Base-by-base conservation (phyloP, 306 rosid species). In the Begonia masoniana region DNA sequence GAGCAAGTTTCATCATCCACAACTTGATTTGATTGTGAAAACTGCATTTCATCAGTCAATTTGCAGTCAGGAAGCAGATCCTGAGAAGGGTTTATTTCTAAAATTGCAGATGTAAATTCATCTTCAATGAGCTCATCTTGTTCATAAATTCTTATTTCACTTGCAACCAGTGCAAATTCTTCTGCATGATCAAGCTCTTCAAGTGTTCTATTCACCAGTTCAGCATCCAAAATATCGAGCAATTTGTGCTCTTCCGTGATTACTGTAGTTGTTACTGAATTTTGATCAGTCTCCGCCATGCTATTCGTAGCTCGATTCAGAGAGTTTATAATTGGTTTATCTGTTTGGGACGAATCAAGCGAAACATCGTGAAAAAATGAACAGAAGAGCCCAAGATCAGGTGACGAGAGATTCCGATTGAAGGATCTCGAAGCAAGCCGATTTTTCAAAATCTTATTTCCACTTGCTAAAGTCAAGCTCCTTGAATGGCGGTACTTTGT, bases 391-490 rank as follows among this genome's bases (percentile, higher is more conserved):
- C 83, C 94, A 12, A 83, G 57, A 78, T 72, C 78, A 52, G 99
- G 87, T 67, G 79, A 62, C 43, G 99, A 92, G 24, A 83, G 69
- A 51, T 84, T 86, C 67, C 96, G 81, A 70, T 82, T 78, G 24
- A 54, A 50, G 57, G 71, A 70, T 58, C 56, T 74, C 57, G 46
- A 76, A 73, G 64, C 72, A 68, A 1, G 42, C 15, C 71, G 66
- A 58, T 64, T 66, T 56, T 55, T 66, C 52, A 58, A 63, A 70
- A 51, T 50, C 54, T 68, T 74, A 35, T 77, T 82, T 51, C 82
- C 96, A 68, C 62, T 70, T 63, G 68, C 61, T 75, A 68, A 58
- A 64, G 57, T 83, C 56, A 83, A 58, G 82, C 96, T 86, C 75
- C 45, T 74, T 3, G 95, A 31, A 31, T 31, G 39, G 39, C 9